Conservation (phyloP, 176 grass and related monocot genomes). For the Ensete ventricosum region DNA sequence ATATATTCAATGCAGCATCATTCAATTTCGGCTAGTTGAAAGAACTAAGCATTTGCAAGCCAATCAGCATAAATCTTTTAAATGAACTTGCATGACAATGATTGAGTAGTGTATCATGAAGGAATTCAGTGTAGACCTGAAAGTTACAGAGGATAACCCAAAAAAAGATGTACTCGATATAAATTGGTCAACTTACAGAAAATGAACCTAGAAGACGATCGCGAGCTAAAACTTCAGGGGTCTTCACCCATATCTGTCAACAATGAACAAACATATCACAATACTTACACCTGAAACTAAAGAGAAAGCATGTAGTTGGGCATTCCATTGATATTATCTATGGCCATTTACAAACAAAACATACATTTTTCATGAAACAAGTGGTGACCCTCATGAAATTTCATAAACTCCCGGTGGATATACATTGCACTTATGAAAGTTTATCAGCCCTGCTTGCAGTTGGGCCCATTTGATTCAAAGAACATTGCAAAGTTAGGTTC, state of each 20-base stretch:
- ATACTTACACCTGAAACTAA: background rate
- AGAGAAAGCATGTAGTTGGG: background rate
- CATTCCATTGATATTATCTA: too few species aligned
- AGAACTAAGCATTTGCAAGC: background rate
- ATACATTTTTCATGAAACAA: background rate
- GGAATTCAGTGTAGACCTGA: background rate
- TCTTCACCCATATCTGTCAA: conserved; percentile 97
- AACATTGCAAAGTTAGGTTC: too few species aligned
- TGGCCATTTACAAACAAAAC: background rate
- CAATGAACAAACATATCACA: background rate
- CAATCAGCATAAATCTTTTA: background rate
- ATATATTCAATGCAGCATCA: background rate
- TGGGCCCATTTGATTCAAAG: too few species aligned
- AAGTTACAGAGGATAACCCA: background rate
- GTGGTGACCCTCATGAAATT: too few species aligned
- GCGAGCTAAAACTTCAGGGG: conserved; percentile 85
- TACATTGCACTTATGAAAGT: too few species aligned
- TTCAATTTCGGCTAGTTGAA: too few species aligned
- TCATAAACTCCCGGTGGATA: too few species aligned
- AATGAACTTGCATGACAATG: background rate
- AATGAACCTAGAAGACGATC: conserved; percentile 92
- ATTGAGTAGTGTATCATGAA: background rate
- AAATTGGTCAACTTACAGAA: conserved; percentile 46
- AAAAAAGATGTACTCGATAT: background rate
- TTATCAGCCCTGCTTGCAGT: too few species aligned